phyloP scores from a whole-genome alignment of 306 rosid genomes.

The Spatholobus suberectus region DNA sequence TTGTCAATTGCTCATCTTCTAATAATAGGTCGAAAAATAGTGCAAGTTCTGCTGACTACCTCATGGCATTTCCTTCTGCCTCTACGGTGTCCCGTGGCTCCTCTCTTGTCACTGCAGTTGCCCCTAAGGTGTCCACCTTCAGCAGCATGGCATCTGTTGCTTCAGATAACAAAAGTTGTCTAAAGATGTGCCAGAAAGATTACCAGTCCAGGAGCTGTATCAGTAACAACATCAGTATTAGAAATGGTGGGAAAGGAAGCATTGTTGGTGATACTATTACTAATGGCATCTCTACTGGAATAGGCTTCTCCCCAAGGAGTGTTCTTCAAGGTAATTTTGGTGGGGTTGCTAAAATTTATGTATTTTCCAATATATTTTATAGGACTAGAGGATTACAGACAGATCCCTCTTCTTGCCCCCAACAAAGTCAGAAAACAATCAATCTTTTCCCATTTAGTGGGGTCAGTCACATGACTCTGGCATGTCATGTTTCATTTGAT shows the following conservation, averaged over 20 bases:
- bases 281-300: constrained; percentile 45
- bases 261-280: constrained; percentile 23
- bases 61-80: background rate
- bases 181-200: constrained; percentile 39
- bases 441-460: background rate
- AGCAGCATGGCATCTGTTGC: background rate
- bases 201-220: constrained; percentile 30
- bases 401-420: background rate
- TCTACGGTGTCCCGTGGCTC: background rate
- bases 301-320: constrained; percentile 78
- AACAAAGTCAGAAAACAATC: background rate
- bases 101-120: constrained; percentile 27
- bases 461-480: background rate
- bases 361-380: background rate
- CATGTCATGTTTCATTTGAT: background rate
- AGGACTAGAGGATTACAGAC: background rate
- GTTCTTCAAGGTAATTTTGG: constrained; percentile 70
- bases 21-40: constrained; percentile 37
- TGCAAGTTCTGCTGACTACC: constrained; percentile 22
- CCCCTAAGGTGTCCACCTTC: background rate
- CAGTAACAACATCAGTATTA: constrained; percentile 16
- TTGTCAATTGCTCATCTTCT: constrained; percentile 8
- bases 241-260: constrained; percentile 42
- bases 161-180: constrained; percentile 7
- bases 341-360: constrained; percentile 5